Evolutionary conservation across 768 basidiomycete species (phyloP), one percentile per base, ranked within the genome.

Genomic region (Auricularia heimuer): DNA sequence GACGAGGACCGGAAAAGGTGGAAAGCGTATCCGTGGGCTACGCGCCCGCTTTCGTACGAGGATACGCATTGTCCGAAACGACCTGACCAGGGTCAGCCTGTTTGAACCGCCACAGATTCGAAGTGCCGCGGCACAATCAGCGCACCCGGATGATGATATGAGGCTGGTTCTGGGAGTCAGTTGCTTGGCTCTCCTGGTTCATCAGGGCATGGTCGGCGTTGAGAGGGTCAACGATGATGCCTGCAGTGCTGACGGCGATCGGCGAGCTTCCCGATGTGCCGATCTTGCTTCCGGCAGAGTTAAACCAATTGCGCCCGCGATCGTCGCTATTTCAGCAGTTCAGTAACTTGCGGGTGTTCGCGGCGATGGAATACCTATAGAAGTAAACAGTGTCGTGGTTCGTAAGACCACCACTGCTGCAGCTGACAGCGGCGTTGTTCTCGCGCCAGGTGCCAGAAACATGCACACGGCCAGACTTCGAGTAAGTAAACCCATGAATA

Each of bases 51-150:
- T 35, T 39, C 24, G 44, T 64, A 66, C 47, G 24, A 61, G 10
- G 65, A 21, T 37, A 66, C 54, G 54, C 65, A 66, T 35, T 66
- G 65, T 8, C 34, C 47, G 37, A 66, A 66, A 47, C 63, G 65
- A 39, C 65, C 65, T 65, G 36, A 11, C n/a, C 12, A 61, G 35
- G 24, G 56, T 34, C 16, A 61, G n/a, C 7, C 10, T 12, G 39
- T 42, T 51, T 51, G 18, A 21, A 51, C 47, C 6, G 47, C 21
- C 36, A 29, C 18, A 64, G 56, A n/a, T 63, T 12, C 11, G 36
- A 61, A 24, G 24, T 24, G 60, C 24, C 10, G 18, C 44, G 12
- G 58, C 44, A 18, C 16, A 10, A 34, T 24, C 56, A 60, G 24
- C 56, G 24, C 56, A 60, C 56, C 56, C 12, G 65, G 65, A 64